phyloP scores from a whole-genome alignment of 768 basidiomycete species.

The Mycena chlorophos region DNA sequence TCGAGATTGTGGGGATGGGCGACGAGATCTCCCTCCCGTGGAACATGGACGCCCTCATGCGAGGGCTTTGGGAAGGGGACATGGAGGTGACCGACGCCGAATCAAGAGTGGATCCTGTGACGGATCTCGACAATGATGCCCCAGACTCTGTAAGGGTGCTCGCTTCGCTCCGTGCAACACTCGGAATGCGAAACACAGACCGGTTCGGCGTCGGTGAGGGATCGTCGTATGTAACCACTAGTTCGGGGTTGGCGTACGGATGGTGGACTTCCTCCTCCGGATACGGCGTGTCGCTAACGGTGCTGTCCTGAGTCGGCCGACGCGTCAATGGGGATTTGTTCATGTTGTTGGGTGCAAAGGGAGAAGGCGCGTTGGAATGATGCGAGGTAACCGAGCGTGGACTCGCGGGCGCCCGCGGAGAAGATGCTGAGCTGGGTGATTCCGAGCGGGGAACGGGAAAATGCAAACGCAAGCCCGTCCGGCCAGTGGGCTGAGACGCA shows the following conservation, averaged over 20 bases:
- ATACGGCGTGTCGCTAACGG: constrained; percentile 23
- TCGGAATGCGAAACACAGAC: constrained; percentile 28
- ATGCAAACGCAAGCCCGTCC: constrained; percentile 13
- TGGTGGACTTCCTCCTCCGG: constrained; percentile 55
- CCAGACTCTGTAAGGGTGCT: constrained; percentile 42
- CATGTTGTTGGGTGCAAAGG: constrained; percentile 17
- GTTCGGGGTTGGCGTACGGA: constrained; percentile 81
- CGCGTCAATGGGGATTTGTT: constrained; percentile 19
- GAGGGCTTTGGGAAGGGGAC: constrained; percentile 18
- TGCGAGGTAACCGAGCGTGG: constrained; percentile 29
- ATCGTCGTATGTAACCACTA: constrained; percentile 44
- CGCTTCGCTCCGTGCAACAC: constrained; percentile 50
- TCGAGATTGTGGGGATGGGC: constrained; percentile 46
- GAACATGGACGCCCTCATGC: constrained; percentile 35
- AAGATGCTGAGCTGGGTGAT: constrained; percentile 33
- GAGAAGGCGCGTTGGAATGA: constrained; percentile 25
- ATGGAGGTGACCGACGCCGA: constrained; percentile 36
- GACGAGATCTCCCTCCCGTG: constrained; percentile 58
- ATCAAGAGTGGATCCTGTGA: constrained; percentile 34
- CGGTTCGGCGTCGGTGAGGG: constrained; percentile 28
- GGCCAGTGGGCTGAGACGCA: constrained; percentile 28
- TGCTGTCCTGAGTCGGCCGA: constrained; percentile 19
- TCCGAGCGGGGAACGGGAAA: constrained; percentile 28
- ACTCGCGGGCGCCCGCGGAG: constrained; percentile 32
- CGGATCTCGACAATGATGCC: constrained; percentile 34